Base-by-base conservation (phyloP, 768 basidiomycete species). In the Boletus patriciae region DNA sequence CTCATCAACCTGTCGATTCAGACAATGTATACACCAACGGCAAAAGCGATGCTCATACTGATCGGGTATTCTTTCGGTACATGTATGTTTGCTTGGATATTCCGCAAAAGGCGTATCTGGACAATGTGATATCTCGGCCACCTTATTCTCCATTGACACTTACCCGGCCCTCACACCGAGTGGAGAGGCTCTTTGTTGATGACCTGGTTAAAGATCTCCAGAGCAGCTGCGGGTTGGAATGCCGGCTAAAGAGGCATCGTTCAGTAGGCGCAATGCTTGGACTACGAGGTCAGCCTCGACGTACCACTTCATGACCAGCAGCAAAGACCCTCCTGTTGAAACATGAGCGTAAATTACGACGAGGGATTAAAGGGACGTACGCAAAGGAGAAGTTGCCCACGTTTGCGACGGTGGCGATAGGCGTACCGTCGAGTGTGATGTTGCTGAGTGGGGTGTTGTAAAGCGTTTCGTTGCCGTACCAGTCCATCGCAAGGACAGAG, bases 1-100 rank as follows among this genome's bases (percentile, higher is more conserved):
- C 61, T 91, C 13, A 77, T 95, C 59, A 99, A 98, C 68, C 62
- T 98, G 36, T 77, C 82, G 1, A 78, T 95, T 57, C 72, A 74
- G 60, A 98, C 94, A 10, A 94, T 98, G 85, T 92, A 94, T 64
- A 78, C 79, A 25, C 73, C 80, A 2, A 76, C 86, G 54, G 44
- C 56, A 36, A 62, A 73, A 36, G 86, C n/a, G 7, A 78, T 95
- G 77, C 53, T 74, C 6, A 80, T 94, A 38, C 70, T 98, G 11
- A 60, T 73, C 6, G 66, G 65, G 7, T 98, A 98, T 25, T 11
- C 83, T 3, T 73, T 82, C 9, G 76, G 70, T 1, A 70, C 91
- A 11, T 88, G 83, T 59, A 72, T 68, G 2, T 70, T 84, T 8
- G 90, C 88, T 9, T 94, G 92, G 92, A 51, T 60, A 27, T 70